Evolutionary conservation across 805 yeast species (phyloP), one percentile per base, ranked within the genome.

Genomic region (Hanseniaspora valbyensis): DNA sequence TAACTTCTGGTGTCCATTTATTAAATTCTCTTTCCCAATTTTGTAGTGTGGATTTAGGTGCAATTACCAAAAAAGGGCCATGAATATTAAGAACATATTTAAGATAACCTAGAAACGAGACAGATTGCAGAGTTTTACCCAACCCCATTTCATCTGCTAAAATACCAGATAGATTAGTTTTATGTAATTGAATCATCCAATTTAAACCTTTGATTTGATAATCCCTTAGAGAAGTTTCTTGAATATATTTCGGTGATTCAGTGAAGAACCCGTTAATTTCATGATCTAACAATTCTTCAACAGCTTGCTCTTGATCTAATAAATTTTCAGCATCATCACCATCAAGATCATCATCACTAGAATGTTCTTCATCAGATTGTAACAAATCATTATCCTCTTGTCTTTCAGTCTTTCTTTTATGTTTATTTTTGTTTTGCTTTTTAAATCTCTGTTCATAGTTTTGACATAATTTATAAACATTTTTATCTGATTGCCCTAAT

Each of bases 111-210:
- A 90, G 68, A 59, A 90, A 92, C 1, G 97, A 78, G 42, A 90
- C 87, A 0, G 97, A 90, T 66, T 90, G 98, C 52, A 92, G 69
- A 4, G 98, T 90, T 66, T 90, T 90, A 52, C 98, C 98, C 37
- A 90, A 72, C 2, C 98, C 98, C 98, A 92, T 90, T 64, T 90
- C 98, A 67, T 90, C 98, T 12, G 98, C 98, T 44, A 90, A 69
- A 42, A 90, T 92, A 19, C 98, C 98, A 9, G 95, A 83, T 40
- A 90, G 73, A 58, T 83, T 76, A 65, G 90, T 87, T 57, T 89
- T 95, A 63, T 88, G 85, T 32, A 90, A 67, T 0, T 94, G 79
- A 18, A 90, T 81, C 60, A 90, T 72, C 98, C 98, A 90, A 66
- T 92, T 92, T 46, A 90, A 73, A 45, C 98, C 98, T 61, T 88